Conservation (phyloP, 306 rosid genomes). For the Cucurbita pepo region DNA sequence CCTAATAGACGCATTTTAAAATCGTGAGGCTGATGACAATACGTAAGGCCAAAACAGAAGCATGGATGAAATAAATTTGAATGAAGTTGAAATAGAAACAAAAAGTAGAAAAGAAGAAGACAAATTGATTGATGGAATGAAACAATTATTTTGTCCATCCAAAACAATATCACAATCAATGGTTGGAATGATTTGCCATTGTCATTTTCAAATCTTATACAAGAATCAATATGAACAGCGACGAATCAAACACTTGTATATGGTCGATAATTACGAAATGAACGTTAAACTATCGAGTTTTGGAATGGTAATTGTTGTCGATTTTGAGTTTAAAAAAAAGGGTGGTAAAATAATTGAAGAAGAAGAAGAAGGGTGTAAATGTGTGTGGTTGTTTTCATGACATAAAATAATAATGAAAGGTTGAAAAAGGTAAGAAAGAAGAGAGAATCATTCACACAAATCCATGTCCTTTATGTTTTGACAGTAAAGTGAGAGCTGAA, state of each 20-base stretch:
- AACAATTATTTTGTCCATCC: background rate
- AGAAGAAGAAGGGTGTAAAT: background rate
- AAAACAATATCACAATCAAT: background rate
- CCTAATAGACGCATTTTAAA: too few relatives aligned
- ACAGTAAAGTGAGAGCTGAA: conserved; percentile 25
- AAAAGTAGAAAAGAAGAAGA: too few relatives aligned
- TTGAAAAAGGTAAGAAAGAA: conserved; percentile 16
- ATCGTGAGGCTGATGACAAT: too few relatives aligned
- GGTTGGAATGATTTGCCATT: background rate
- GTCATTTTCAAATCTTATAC: background rate
- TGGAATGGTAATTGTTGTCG: too few relatives aligned
- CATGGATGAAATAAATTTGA: too few relatives aligned
- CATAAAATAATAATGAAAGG: conserved; percentile 21
- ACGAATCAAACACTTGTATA: background rate
- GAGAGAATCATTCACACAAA: conserved; percentile 10
- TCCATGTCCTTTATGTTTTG: conserved; percentile 28
- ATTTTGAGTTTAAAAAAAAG: too few relatives aligned
- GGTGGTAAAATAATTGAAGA: too few relatives aligned
- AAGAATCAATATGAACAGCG: background rate
- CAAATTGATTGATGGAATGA: background rate
- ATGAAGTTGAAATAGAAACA: too few relatives aligned
- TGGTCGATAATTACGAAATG: too few relatives aligned
- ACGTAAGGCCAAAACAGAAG: too few relatives aligned
- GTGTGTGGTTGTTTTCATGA: conserved; percentile 14
- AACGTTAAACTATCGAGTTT: too few relatives aligned